These are phyloP conservation scores for Schizophyllum commune DNA, from an alignment of 1,284 basidiomycete species.

Conservation along the genomic window DNA sequence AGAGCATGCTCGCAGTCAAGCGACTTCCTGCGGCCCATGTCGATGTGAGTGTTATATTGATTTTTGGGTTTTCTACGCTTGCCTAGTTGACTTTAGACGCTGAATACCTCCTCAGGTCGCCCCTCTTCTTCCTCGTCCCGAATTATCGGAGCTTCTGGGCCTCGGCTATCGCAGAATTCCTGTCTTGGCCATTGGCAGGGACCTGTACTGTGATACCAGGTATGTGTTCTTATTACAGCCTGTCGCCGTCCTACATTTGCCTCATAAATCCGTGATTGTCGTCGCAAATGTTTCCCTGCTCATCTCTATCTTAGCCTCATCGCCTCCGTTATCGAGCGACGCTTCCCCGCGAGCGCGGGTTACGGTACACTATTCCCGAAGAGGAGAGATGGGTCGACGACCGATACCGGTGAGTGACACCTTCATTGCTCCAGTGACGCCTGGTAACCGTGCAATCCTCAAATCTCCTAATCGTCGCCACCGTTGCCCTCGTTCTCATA, in stretches of 20 bases:
- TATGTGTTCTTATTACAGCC: neutral
- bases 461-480: too few species aligned
- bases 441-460: too few species aligned
- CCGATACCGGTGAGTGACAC: neutral
- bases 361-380: slow-evolving; percentile 41
- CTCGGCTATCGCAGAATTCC: slow-evolving; percentile 47
- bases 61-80: too few species aligned
- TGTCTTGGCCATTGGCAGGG: slow-evolving; percentile 48
- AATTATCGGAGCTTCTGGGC: slow-evolving; percentile 42
- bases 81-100: too few species aligned
- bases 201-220: slow-evolving; percentile 43
- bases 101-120: slow-evolving; percentile 21
- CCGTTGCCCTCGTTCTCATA: too few species aligned
- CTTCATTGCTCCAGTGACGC: too few species aligned
- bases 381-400: neutral
- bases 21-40: slow-evolving; percentile 39
- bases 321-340: slow-evolving; percentile 36
- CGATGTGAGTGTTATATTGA: slow-evolving; percentile 22
- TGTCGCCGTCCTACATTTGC: neutral
- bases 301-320: slow-evolving; percentile 35
- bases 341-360: slow-evolving; percentile 37
- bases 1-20: slow-evolving; percentile 42
- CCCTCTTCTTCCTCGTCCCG: slow-evolving; percentile 42
- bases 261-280: neutral
- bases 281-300: too few species aligned